Conservation (phyloP, 176 grass and related monocot genomes). For the Hordeum marinum region DNA sequence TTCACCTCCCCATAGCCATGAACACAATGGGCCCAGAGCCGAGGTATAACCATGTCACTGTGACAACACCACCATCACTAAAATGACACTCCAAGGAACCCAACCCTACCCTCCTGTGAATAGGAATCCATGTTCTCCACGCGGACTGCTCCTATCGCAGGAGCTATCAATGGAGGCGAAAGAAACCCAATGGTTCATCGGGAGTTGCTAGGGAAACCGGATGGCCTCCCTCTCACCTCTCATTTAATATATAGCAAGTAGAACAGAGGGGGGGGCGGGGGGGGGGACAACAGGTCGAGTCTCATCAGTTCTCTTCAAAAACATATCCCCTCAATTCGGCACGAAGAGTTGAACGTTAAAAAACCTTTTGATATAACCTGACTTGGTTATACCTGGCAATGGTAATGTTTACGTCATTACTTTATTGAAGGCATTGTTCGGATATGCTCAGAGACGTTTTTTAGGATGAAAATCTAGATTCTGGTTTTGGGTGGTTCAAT, state of each 20-base stretch:
- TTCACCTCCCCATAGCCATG: too few species aligned
- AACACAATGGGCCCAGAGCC: neutral
- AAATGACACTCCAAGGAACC: neutral
- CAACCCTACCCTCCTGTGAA: neutral
- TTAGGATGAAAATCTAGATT: too few species aligned
- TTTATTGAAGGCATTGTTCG: too few species aligned
- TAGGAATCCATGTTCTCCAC: neutral
- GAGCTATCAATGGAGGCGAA: neutral
- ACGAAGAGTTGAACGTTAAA: neutral
- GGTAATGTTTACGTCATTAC: too few species aligned
- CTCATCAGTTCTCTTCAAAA: neutral
- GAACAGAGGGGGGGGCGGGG: too few species aligned
- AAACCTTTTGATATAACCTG: neutral
- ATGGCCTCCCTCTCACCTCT: neutral
- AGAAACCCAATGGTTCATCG: too few species aligned
- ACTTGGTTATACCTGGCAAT: too few species aligned
- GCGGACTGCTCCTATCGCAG: neutral
- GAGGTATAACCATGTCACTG: neutral
- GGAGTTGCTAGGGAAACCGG: neutral
- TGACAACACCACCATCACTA: neutral
- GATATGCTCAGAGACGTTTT: too few species aligned
- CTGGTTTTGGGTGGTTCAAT: too few species aligned
- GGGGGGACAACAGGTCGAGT: neutral
- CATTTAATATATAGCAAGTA: neutral
- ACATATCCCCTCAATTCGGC: neutral